Percentiles rank a stretch among this genome's conserved stretches.
Evolutionary conservation across 164 flowering plant genomes (phyloP).

Genomic region (Umbellularia californica): DNA sequence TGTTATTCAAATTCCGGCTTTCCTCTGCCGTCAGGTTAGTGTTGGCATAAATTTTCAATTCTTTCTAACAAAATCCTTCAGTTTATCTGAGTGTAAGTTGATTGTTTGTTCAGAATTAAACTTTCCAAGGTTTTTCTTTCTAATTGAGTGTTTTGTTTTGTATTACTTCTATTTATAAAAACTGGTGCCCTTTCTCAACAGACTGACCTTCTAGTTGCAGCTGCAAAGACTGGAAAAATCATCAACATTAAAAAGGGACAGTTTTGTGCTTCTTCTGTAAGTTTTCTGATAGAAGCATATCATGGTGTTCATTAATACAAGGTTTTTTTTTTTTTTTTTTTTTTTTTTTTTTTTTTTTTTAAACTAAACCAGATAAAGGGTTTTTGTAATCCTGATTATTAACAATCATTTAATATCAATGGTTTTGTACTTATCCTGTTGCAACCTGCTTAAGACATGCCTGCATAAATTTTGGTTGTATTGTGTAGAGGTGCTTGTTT

Average conservation of each 20-base stretch:
- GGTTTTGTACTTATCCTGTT: neutral
- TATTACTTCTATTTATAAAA: too few relatives aligned
- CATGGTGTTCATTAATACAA: neutral
- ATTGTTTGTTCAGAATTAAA: neutral
- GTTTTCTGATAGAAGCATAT: constrained; percentile 17
- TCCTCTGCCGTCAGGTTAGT: constrained; percentile 90
- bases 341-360: too few relatives aligned
- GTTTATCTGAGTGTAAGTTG: neutral
- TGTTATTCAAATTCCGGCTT: constrained; percentile 96
- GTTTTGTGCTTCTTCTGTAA: constrained; percentile 92
- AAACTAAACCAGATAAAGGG: neutral
- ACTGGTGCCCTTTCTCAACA: constrained; percentile 25
- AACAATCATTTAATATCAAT: neutral
- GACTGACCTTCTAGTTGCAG: constrained; percentile 98
- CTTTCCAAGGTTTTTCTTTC: neutral
- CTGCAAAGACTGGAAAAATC: constrained; percentile 93
- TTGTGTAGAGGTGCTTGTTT: neutral
- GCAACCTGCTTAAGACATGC: neutral
- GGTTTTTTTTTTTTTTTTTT: neutral
- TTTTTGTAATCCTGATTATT: neutral
- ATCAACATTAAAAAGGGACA: constrained; percentile 96
- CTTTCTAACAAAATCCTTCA: neutral
- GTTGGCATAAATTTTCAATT: neutral
- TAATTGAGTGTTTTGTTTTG: constrained; percentile 12
- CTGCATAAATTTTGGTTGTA: neutral